These are phyloP conservation scores for Leptographium radiaticola DNA, from an alignment of 2,329 filamentous ascomycete genomes.

Conservation along the genomic window DNA sequence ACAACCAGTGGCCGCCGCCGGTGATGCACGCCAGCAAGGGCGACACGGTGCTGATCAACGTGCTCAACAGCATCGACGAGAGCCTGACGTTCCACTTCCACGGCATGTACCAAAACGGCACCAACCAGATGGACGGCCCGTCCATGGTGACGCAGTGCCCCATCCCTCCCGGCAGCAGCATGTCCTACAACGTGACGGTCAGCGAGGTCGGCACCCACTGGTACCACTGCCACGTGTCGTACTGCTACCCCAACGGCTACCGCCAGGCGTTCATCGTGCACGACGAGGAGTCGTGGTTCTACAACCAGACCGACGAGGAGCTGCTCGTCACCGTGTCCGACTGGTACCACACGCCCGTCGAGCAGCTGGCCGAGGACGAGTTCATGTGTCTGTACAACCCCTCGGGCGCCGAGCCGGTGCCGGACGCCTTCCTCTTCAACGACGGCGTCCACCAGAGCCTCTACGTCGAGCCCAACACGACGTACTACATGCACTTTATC, in stretches of 20 bases:
- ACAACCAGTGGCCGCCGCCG: slow-evolving; percentile 63
- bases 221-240: slow-evolving; percentile 59
- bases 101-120: slow-evolving; percentile 56
- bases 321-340: slow-evolving; percentile 53
- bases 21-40: slow-evolving; percentile 48
- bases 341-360: slow-evolving; percentile 53
- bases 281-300: slow-evolving; percentile 46
- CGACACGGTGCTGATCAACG: slow-evolving; percentile 46
- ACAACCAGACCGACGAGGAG: slow-evolving; percentile 46
- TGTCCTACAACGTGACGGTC: slow-evolving; percentile 59
- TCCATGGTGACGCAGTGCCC: slow-evolving; percentile 51
- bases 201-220: slow-evolving; percentile 53
- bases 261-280: slow-evolving; percentile 18
- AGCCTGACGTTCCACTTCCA: slow-evolving; percentile 56
- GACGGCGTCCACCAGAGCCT: slow-evolving; percentile 51
- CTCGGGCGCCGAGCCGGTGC: slow-evolving; percentile 50
- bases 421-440: slow-evolving; percentile 57
- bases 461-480: slow-evolving; percentile 50
- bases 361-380: slow-evolving; percentile 24
- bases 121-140: slow-evolving; percentile 58
- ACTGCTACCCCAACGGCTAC: slow-evolving; percentile 54
- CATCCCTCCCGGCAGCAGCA: slow-evolving; percentile 46
- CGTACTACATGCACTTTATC: slow-evolving; percentile 52
- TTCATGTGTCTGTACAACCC: slow-evolving; percentile 44
- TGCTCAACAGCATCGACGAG: slow-evolving; percentile 48